phyloP scores from a whole-genome alignment of 176 grass and related monocot genomes.

The Ensete glaucum region DNA sequence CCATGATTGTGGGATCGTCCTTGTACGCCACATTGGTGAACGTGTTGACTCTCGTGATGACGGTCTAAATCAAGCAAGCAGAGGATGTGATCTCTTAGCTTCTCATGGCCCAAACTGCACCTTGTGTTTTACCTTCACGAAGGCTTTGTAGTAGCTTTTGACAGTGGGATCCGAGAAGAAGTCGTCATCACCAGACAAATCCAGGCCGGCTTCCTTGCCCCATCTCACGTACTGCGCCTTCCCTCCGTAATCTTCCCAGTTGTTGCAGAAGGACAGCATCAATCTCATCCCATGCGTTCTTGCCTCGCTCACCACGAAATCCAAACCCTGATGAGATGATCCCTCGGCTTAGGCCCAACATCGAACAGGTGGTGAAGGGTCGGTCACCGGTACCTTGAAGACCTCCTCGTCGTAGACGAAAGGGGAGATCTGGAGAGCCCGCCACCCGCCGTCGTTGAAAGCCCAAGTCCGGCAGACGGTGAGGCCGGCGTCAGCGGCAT shows the following conservation, averaged over 20 bases:
- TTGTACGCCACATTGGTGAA: slow-evolving; percentile 65
- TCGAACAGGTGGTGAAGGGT: not conserved
- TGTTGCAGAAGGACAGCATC: slow-evolving; percentile 45
- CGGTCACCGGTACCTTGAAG: slow-evolving; percentile 33
- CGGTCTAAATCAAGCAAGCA: slow-evolving; percentile 30
- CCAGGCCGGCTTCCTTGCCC: slow-evolving; percentile 40
- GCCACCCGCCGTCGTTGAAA: slow-evolving; percentile 60
- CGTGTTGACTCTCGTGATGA: slow-evolving; percentile 63
- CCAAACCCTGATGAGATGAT: slow-evolving; percentile 26
- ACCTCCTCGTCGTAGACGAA: slow-evolving; percentile 51
- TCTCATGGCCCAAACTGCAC: not conserved
- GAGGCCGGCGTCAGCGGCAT: slow-evolving; percentile 38
- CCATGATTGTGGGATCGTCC: slow-evolving; percentile 73
- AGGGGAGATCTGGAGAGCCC: slow-evolving; percentile 54
- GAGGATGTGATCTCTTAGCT: not conserved
- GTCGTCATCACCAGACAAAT: slow-evolving; percentile 50
- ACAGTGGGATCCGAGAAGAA: slow-evolving; percentile 65
- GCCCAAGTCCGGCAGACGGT: slow-evolving; percentile 86
- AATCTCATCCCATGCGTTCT: slow-evolving; percentile 37
- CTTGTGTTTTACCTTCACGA: slow-evolving; percentile 40
- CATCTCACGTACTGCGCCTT: slow-evolving; percentile 62
- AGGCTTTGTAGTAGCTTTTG: slow-evolving; percentile 76
- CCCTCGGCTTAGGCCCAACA: not conserved
- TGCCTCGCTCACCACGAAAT: slow-evolving; percentile 70
- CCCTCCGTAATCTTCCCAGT: slow-evolving; percentile 73